These are phyloP conservation scores for Rhodotorula graminis DNA, from an alignment of 768 basidiomycete genomes.

Conservation along the genomic window DNA sequence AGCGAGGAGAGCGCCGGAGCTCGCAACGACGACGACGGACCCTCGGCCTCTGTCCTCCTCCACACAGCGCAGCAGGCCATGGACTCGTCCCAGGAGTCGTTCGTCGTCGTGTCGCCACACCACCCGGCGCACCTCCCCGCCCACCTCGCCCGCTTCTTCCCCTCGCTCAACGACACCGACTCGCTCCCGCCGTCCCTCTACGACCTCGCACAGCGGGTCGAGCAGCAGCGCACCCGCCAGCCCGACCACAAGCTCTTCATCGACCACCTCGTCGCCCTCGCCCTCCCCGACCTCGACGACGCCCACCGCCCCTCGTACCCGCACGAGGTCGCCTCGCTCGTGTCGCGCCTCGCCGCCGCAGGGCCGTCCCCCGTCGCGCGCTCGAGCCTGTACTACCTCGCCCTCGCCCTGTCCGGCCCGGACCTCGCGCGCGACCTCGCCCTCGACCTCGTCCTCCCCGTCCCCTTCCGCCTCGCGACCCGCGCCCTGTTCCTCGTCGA, in stretches of 20 bases:
- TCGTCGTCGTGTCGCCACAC: neutral
- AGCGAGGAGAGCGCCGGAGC: neutral
- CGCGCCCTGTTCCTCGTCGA: constrained; percentile 34
- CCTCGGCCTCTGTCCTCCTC: neutral
- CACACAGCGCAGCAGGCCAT: too few relatives aligned
- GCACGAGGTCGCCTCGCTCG: neutral
- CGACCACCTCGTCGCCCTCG: constrained; percentile 26
- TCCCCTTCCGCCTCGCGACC: constrained; percentile 19
- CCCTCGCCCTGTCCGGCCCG: constrained; percentile 5
- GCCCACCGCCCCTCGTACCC: neutral
- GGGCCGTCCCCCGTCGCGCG: constrained; percentile 2
- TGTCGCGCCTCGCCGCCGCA: neutral
- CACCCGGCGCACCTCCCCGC: neutral
- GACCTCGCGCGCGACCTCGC: constrained; percentile 3
- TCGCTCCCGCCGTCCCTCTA: neutral
- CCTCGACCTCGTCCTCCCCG: constrained; percentile 21
- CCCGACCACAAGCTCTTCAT: constrained; percentile 22
- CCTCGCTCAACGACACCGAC: neutral
- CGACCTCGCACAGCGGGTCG: neutral
- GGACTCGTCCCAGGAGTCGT: neutral
- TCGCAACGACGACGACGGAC: too few relatives aligned
- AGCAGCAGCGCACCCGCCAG: neutral
- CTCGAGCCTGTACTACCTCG: constrained; percentile 36
- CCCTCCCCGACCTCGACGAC: neutral
- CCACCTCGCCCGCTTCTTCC: neutral